Percentiles rank a stretch among this genome's conserved stretches.
phyloP scores from a whole-genome alignment of 176 grass and related monocot species.

The Rhynchospora tenuis region DNA sequence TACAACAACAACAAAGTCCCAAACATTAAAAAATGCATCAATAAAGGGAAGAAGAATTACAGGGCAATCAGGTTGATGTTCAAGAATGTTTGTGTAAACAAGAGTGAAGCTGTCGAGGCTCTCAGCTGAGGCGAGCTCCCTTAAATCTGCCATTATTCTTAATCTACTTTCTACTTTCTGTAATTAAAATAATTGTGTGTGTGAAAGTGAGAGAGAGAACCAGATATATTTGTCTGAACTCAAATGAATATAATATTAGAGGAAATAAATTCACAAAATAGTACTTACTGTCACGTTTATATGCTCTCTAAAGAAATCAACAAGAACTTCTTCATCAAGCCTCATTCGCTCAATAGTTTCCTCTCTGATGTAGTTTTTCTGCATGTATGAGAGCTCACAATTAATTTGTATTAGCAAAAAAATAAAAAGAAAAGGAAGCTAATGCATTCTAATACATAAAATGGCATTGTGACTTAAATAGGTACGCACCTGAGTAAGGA shows the following conservation, averaged over 20 bases:
- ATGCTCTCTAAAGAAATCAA: slow-evolving; percentile 95
- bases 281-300: slow-evolving; percentile 87
- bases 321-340: slow-evolving; percentile 93
- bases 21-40: slow-evolving; percentile 7
- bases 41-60: slow-evolving; percentile 36
- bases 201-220: background rate
- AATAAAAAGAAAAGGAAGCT: background rate
- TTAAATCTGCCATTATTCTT: slow-evolving; percentile 87
- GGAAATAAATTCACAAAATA: slow-evolving; percentile 12
- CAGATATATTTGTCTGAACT: background rate
- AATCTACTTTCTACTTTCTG: slow-evolving; percentile 99
- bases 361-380: slow-evolving; percentile 90
- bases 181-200: background rate
- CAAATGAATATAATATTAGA: background rate
- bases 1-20: background rate
- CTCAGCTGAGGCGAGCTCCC: slow-evolving; percentile 95
- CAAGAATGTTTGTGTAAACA: slow-evolving; percentile 95
- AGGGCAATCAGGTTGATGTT: slow-evolving; percentile 97
- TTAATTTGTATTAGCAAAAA: background rate
- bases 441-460: background rate
- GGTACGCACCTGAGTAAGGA: slow-evolving; percentile 73
- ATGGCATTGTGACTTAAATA: background rate
- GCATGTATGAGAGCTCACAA: background rate
- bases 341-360: slow-evolving; percentile 88
- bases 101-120: slow-evolving; percentile 96